Conservation (phyloP, 2,329 filamentous ascomycete species). For the Sclerotinia minor region DNA sequence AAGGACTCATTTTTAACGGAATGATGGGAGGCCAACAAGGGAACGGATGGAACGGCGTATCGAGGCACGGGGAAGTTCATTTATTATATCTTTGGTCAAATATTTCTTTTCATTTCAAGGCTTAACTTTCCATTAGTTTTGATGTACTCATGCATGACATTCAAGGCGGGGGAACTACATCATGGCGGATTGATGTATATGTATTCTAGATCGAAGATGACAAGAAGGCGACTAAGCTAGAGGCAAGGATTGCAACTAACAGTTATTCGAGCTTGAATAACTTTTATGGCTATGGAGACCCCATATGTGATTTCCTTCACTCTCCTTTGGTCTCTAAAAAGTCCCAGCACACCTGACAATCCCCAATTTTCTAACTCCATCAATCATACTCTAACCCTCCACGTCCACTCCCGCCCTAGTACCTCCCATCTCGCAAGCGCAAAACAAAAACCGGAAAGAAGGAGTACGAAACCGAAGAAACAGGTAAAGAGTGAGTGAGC, state of each 20-base stretch:
- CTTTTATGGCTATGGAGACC: background rate
- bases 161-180: background rate
- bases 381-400: conserved; percentile 1
- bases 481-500: background rate
- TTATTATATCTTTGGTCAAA: conserved; percentile 2
- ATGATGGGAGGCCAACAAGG: conserved; percentile 15
- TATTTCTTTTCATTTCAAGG: background rate
- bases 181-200: background rate
- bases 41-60: conserved; percentile 15
- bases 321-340: background rate
- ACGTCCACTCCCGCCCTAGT: background rate
- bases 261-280: background rate
- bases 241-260: background rate
- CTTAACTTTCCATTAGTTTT: background rate
- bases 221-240: background rate
- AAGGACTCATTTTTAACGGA: conserved; percentile 5
- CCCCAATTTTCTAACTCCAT: background rate
- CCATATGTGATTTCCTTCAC: background rate
- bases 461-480: background rate
- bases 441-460: background rate
- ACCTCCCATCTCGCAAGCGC: conserved; percentile 1
- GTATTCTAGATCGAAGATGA: conserved; percentile 7
- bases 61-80: background rate
- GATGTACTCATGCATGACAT: background rate
- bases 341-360: background rate